These are phyloP conservation scores for Fusarium sulawesiense DNA, from an alignment of 2,329 filamentous ascomycete genomes.

Conservation along the genomic window DNA sequence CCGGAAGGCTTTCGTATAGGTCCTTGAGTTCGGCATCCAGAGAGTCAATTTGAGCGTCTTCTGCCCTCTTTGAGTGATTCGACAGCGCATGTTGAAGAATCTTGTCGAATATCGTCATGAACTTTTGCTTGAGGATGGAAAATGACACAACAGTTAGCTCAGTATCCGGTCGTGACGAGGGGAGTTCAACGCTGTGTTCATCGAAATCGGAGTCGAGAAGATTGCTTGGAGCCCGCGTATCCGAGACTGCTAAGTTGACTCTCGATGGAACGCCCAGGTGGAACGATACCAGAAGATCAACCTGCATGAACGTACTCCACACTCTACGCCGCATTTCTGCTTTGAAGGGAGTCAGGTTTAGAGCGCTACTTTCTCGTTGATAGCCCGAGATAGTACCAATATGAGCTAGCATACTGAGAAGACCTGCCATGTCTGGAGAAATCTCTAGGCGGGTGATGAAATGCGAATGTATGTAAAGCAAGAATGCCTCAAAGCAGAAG, in stretches of 20 bases:
- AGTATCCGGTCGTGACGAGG: not conserved
- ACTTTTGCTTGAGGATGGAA: not conserved
- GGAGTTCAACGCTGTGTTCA: not conserved
- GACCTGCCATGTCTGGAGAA: not conserved
- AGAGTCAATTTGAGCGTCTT: not conserved
- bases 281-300: not conserved
- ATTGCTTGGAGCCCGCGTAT: not conserved
- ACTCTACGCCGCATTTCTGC: not conserved
- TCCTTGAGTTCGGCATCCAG: not conserved
- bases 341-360: not conserved
- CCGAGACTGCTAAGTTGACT: not conserved
- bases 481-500: not conserved
- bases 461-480: not conserved
- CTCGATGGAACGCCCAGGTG: not conserved
- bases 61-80: no score
- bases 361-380: not conserved
- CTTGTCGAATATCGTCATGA: not conserved
- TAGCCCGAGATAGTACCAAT: not conserved
- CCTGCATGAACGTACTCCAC: not conserved
- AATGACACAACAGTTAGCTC: not conserved
- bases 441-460: not conserved
- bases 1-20: not conserved
- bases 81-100: not conserved
- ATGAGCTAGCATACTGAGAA: not conserved
- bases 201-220: not conserved